These are phyloP conservation scores for Cladosporium sp. DNA, from an alignment of 2,329 filamentous ascomycete species.

Conservation along the genomic window DNA sequence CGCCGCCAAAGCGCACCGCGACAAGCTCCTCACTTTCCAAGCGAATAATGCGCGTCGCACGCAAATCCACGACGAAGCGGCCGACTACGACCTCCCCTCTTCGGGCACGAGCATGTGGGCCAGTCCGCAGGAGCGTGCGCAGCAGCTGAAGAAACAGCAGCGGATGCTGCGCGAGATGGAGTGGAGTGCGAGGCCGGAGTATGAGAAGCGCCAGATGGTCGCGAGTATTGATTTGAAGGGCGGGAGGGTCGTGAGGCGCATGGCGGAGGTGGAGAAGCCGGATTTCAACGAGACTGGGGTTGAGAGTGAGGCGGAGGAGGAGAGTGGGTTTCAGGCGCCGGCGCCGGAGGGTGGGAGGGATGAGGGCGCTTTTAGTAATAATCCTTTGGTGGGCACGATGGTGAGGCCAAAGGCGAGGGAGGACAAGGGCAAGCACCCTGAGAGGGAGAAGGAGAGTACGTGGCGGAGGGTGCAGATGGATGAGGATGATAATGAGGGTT, in stretches of 20 bases:
- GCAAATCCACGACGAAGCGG: constrained; percentile 80
- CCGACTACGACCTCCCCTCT: constrained; percentile 63
- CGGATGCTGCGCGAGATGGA: constrained; percentile 79
- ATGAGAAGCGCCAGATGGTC: constrained; percentile 81
- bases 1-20: constrained; percentile 72
- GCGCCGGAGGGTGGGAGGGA: constrained; percentile 25
- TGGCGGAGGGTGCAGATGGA: constrained; percentile 53
- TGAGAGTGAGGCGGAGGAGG: constrained; percentile 26
- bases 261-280: constrained; percentile 58
- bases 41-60: constrained; percentile 81
- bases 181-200: constrained; percentile 79
- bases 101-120: constrained; percentile 73
- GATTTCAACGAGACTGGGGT: constrained; percentile 48
- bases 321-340: constrained; percentile 20
- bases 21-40: constrained; percentile 77
- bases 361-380: constrained; percentile 61
- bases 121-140: constrained; percentile 73
- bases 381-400: constrained; percentile 62
- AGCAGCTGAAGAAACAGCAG: constrained; percentile 81
- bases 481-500: constrained; percentile 50
- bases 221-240: constrained; percentile 79
- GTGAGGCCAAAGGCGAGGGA: constrained; percentile 59
- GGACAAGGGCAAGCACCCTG: constrained; percentile 51
- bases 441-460: constrained; percentile 35
- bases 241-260: constrained; percentile 69